Base-by-base conservation (phyloP, 2,329 filamentous ascomycete species). In the Aspergillus melleus region DNA sequence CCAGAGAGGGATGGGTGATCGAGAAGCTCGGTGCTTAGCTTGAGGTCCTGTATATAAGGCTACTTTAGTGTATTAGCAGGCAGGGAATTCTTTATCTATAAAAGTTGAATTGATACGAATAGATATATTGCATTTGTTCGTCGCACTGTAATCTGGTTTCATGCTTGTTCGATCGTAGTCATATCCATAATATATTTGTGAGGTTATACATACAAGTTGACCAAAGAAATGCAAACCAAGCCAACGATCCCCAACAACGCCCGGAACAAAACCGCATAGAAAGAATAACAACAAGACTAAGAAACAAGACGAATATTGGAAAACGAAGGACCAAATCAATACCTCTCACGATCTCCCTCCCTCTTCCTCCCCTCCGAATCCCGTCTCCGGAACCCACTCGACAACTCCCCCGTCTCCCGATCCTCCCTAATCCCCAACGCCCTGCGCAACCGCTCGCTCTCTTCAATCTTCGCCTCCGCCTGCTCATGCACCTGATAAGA, bases 401-500 rank as follows among this genome's bases (percentile, higher is more conserved):
- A 67, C 62, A 72, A 70, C 61, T 95, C 91, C 74, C 96, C 90
- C 64, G 86, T 88, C 78, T 86, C 88, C 90, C 92, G 95, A 75
- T 96, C 92, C 72, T 89, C 88, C 72, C 88, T 88, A 70, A 98
- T 96, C 53, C 92, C 93, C 66, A 99, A 81, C 8, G 95, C 95
- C 76, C 84, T 90, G 65, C 94, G 82, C 74, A 99, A 80, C 68
- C 90, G 85, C 79, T 98, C 93, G 76, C 90, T 96, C 83, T 99
- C 95, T 74, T 91, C 90, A 67, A 96, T 94, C 84, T 99, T 99
- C 61, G 94, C 95, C 70, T 95, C 90, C 19, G 95, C 95, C 74
- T 96, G 84, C 79, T 98, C 95, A 80, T 99, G 95, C 20, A 98
- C 92, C 78, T 98, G 92, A 77, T 98, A 92, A 66, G 88, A 84